Conservation (phyloP, 352 stramenopile genomes). For the Phytopythium delawarense region DNA sequence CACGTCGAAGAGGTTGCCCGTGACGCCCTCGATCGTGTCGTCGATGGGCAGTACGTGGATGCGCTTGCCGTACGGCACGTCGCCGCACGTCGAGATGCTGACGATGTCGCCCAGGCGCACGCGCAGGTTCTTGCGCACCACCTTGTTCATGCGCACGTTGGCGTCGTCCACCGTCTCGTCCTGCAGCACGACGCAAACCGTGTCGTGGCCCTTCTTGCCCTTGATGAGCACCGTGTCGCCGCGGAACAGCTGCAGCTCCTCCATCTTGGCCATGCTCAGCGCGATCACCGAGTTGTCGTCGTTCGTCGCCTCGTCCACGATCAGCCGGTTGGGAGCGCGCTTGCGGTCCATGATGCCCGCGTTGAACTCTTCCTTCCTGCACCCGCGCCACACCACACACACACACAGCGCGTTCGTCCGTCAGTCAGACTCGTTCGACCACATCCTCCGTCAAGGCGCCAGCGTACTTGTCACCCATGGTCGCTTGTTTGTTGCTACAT, state of each 20-base stretch:
- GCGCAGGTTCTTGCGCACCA: conserved; percentile 98
- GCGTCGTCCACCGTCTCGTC: conserved; percentile 97
- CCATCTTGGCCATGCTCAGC: conserved; percentile 94
- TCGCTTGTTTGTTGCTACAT: neutral
- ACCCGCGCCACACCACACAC: neutral
- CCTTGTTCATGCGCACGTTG: conserved; percentile 99
- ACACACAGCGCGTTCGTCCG: neutral
- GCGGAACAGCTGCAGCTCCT: conserved; percentile 98
- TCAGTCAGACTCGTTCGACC: neutral
- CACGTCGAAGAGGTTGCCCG: conserved; percentile 99
- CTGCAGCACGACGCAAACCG: conserved; percentile 97
- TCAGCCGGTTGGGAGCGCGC: conserved; percentile 96
- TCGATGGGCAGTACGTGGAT: conserved; percentile 99
- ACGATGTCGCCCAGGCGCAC: conserved; percentile 98
- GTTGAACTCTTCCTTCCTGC: conserved; percentile 80
- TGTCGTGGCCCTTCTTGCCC: conserved; percentile 98
- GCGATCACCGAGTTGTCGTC: conserved; percentile 98
- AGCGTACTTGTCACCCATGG: conserved; percentile 6
- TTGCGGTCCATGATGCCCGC: conserved; percentile 91
- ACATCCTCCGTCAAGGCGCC: neutral
- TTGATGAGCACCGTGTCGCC: conserved; percentile 99
- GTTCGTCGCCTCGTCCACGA: conserved; percentile 97
- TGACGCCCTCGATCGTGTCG: conserved; percentile 99
- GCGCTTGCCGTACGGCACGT: conserved; percentile 98
- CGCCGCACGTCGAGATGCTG: conserved; percentile 93